phyloP scores from a whole-genome alignment of 192 early-diverging fungal species.

The Thamnidium elegans region DNA sequence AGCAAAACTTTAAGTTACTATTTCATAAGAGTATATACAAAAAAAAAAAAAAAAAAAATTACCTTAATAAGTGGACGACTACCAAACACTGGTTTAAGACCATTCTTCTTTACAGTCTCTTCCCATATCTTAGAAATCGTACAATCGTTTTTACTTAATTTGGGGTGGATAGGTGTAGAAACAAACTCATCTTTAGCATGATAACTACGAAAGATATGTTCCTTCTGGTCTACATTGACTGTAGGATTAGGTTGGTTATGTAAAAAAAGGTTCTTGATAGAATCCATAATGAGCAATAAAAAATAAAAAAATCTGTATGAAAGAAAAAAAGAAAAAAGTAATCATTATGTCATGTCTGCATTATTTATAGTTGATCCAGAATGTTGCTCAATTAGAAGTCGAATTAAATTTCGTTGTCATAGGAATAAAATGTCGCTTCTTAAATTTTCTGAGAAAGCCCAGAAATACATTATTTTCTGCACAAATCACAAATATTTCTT shows the following conservation, averaged over 20 bases:
- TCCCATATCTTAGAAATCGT: conserved; percentile 41
- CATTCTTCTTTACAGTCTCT: conserved; percentile 33
- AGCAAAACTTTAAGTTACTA: too few relatives aligned
- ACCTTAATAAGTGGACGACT: conserved; percentile 42
- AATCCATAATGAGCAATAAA: conserved; percentile 12
- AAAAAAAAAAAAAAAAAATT: conserved; percentile 4
- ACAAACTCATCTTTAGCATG: conserved; percentile 37
- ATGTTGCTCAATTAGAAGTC: too few relatives aligned
- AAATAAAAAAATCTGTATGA: not conserved
- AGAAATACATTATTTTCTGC: too few relatives aligned
- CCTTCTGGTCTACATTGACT: conserved; percentile 38
- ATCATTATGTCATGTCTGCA: not conserved
- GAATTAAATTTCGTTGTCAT: too few relatives aligned
- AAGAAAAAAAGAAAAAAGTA: not conserved
- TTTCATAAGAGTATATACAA: too few relatives aligned
- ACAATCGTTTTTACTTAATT: conserved; percentile 25
- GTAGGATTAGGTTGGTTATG: conserved; percentile 14
- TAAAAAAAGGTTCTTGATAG: conserved; percentile 17
- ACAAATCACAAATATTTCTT: too few relatives aligned
- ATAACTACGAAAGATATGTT: conserved; percentile 42
- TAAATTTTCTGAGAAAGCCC: too few relatives aligned
- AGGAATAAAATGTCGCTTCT: too few relatives aligned
- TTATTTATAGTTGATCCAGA: too few relatives aligned
- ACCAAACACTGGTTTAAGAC: conserved; percentile 43
- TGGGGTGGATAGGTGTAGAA: conserved; percentile 30